Evolutionary conservation across 2,329 filamentous ascomycete genomes (phyloP).

Genomic region (Cladosporium sp.): DNA sequence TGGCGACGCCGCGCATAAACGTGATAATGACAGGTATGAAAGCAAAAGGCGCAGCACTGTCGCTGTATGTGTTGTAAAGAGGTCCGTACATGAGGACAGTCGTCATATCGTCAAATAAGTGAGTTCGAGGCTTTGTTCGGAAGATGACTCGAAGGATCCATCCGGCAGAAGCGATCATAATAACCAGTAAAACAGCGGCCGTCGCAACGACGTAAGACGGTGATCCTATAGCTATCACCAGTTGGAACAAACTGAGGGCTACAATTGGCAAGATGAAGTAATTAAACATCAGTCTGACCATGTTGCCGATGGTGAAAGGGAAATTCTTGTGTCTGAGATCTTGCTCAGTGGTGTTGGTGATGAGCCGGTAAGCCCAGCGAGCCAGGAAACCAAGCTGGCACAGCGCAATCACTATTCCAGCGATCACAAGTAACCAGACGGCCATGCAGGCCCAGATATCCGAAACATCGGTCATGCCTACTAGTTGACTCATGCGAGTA

Average conservation of each 20-base stretch:
- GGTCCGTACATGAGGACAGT: constrained; percentile 89
- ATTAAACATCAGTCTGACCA: constrained; percentile 82
- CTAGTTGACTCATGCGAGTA: constrained; percentile 73
- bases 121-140: constrained; percentile 75
- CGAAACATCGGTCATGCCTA: constrained; percentile 71
- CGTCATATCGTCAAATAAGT: constrained; percentile 88
- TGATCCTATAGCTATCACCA: constrained; percentile 71
- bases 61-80: constrained; percentile 95
- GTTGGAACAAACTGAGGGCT: constrained; percentile 84
- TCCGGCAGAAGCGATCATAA: constrained; percentile 69
- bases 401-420: constrained; percentile 65
- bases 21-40: constrained; percentile 83
- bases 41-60: constrained; percentile 87
- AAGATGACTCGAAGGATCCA: constrained; percentile 83
- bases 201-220: constrained; percentile 70
- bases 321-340: constrained; percentile 89
- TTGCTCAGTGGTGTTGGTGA: constrained; percentile 74
- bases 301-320: constrained; percentile 65
- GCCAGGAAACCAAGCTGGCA: constrained; percentile 74
- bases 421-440: constrained; percentile 80
- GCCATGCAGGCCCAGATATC: constrained; percentile 96
- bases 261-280: constrained; percentile 88
- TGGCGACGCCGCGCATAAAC: constrained; percentile 81
- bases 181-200: constrained; percentile 71
- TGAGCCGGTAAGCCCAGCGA: constrained; percentile 72